These are phyloP conservation scores for Leptodontidium sp. DNA, from an alignment of 2,329 filamentous ascomycete species.

Conservation along the genomic window DNA sequence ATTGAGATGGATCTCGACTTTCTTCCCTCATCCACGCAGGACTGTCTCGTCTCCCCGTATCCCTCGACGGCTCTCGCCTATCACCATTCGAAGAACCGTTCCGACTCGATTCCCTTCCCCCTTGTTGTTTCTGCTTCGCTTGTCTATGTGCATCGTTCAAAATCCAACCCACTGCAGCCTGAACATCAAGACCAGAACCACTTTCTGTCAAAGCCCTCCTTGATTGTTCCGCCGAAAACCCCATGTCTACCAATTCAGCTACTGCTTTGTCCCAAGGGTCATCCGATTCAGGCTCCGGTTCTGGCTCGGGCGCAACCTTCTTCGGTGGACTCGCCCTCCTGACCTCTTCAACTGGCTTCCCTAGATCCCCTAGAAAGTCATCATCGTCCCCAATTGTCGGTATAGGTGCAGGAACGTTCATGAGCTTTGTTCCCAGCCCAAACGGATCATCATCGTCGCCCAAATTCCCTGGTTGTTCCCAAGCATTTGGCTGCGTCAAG, in stretches of 20 bases:
- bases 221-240: conserved; percentile 88
- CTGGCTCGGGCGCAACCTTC: conserved; percentile 34
- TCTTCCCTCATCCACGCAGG: conserved; percentile 72
- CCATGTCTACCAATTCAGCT: conserved; percentile 92
- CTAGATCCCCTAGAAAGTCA: conserved; percentile 71
- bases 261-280: conserved; percentile 82
- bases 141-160: conserved; percentile 90
- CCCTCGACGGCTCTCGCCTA: conserved; percentile 38
- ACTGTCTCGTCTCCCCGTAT: conserved; percentile 49
- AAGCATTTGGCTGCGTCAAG: conserved; percentile 62
- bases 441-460: conserved; percentile 84
- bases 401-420: conserved; percentile 42
- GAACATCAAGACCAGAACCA: conserved; percentile 80
- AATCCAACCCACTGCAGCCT: conserved; percentile 87
- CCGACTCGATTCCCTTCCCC: conserved; percentile 50
- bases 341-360: conserved; percentile 70
- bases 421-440: conserved; percentile 64
- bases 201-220: conserved; percentile 81
- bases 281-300: conserved; percentile 45
- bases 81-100: conserved; percentile 43
- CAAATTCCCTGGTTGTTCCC: conserved; percentile 55
- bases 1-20: conserved; percentile 54
- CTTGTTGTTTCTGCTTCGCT: conserved; percentile 73
- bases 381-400: conserved; percentile 60
- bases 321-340: conserved; percentile 52